Conservation (phyloP, 1,284 basidiomycete genomes). For the Psilocybe mexicana region DNA sequence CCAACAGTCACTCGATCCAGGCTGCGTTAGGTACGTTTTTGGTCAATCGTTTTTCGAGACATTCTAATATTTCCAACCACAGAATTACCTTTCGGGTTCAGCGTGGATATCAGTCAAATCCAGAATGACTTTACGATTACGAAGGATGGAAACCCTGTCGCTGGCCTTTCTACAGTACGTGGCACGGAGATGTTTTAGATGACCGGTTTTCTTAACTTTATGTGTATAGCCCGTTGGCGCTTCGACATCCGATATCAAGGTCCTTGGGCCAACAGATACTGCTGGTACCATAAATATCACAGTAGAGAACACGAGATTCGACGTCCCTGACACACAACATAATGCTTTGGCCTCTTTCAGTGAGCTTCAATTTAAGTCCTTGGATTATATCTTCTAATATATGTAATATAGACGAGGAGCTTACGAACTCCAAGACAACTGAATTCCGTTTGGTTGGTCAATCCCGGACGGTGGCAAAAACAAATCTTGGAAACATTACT, state of each 20-base stretch:
- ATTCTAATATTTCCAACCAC: conserved; percentile 4
- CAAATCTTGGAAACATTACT: conserved; percentile 67
- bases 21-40: conserved; percentile 53
- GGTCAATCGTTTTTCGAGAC: background rate
- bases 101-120: conserved; percentile 63
- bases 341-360: conserved; percentile 59
- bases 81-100: conserved; percentile 81
- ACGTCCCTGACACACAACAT: conserved; percentile 51
- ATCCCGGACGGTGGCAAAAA: conserved; percentile 65
- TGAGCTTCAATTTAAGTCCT: conserved; percentile 29
- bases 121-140: conserved; percentile 67
- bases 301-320: conserved; percentile 57
- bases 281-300: conserved; percentile 68
- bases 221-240: conserved; percentile 54
- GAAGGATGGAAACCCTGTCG: conserved; percentile 48
- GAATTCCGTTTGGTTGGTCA: conserved; percentile 65
- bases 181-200: background rate
- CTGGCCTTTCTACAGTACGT: conserved; percentile 55
- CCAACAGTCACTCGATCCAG: conserved; percentile 59
- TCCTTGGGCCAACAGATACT: conserved; percentile 57
- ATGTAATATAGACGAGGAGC: conserved; percentile 46
- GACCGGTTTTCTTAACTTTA: conserved; percentile 15
- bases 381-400: background rate
- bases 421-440: conserved; percentile 46
- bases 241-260: conserved; percentile 54